Conservation (phyloP, 371 early-diverging fungal genomes). For the Sporodiniella umbellata region DNA sequence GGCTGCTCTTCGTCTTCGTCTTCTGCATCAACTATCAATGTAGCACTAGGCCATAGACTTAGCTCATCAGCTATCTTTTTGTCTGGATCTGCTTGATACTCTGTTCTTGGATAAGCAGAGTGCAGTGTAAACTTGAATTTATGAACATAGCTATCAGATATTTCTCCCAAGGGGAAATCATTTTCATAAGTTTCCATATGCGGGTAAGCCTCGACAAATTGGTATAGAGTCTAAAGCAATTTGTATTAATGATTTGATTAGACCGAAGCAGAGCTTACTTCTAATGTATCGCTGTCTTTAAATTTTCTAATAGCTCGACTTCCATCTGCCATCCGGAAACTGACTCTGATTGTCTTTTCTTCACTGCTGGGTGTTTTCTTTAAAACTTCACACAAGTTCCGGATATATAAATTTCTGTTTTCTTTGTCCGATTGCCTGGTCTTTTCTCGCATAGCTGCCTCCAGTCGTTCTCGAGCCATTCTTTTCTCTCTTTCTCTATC, state of each 20-base stretch:
- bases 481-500: slow-evolving; percentile 73
- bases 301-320: slow-evolving; percentile 68
- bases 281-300: slow-evolving; percentile 55
- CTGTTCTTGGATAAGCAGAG: slow-evolving; percentile 71
- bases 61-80: slow-evolving; percentile 35
- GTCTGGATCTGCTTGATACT: slow-evolving; percentile 38
- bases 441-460: slow-evolving; percentile 43
- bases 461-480: slow-evolving; percentile 43
- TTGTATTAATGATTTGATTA: neutral
- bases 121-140: slow-evolving; percentile 66
- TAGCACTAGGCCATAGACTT: slow-evolving; percentile 67
- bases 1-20: neutral
- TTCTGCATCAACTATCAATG: slow-evolving; percentile 59
- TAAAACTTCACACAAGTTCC: slow-evolving; percentile 34
- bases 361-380: slow-evolving; percentile 2
- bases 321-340: slow-evolving; percentile 67
- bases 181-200: slow-evolving; percentile 51
- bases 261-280: neutral
- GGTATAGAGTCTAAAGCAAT: slow-evolving; percentile 36
- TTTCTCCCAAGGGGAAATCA: slow-evolving; percentile 2
- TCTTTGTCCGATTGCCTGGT: slow-evolving; percentile 22
- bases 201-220: slow-evolving; percentile 75
- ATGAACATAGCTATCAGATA: slow-evolving; percentile 58
- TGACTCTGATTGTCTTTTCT: slow-evolving; percentile 46
- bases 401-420: slow-evolving; percentile 34